These are phyloP conservation scores for Urtica urens DNA, from an alignment of 306 rosid genomes.

Conservation along the genomic window DNA sequence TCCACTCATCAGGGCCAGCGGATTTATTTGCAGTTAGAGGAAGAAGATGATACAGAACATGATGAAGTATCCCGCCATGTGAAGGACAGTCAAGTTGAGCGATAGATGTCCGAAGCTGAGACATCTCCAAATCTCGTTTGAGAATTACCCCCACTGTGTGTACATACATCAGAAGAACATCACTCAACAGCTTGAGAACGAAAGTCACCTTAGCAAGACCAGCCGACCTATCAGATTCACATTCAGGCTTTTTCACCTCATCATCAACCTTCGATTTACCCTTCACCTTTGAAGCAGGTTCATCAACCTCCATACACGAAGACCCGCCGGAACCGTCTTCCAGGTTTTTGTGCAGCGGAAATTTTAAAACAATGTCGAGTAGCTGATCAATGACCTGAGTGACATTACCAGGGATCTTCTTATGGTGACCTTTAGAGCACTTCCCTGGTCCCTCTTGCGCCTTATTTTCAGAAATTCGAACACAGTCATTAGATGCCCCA, in stretches of 20 bases:
- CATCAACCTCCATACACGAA: slow-evolving; percentile 90
- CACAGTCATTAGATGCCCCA: slow-evolving; percentile 63
- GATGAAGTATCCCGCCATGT: slow-evolving; percentile 64
- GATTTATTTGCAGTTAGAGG: slow-evolving; percentile 74
- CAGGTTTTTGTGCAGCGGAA: slow-evolving; percentile 42
- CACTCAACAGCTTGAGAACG: slow-evolving; percentile 87
- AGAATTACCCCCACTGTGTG: slow-evolving; percentile 91
- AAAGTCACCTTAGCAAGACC: slow-evolving; percentile 91
- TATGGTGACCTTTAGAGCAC: slow-evolving; percentile 72
- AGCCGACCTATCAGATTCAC: slow-evolving; percentile 73
- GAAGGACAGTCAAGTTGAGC: slow-evolving; percentile 54
- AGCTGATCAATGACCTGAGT: slow-evolving; percentile 94
- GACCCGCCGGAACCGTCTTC: slow-evolving; percentile 39
- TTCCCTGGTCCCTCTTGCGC: slow-evolving; percentile 69
- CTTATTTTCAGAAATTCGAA: slow-evolving; percentile 74
- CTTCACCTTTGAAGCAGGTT: slow-evolving; percentile 75
- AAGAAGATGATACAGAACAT: slow-evolving; percentile 62
- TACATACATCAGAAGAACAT: slow-evolving; percentile 86
- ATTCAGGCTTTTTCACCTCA: slow-evolving; percentile 43
- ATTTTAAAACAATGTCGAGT: slow-evolving; percentile 83
- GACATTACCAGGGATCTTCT: slow-evolving; percentile 82
- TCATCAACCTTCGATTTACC: slow-evolving; percentile 90
- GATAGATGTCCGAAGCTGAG: slow-evolving; percentile 69
- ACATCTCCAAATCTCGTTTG: slow-evolving; percentile 79
- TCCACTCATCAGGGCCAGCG: slow-evolving; percentile 98